Percentiles rank a stretch among this genome's conserved stretches.
These are phyloP conservation scores for Dactylellina drechsleri DNA, from an alignment of 2,329 filamentous ascomycete genomes.

Conservation along the genomic window DNA sequence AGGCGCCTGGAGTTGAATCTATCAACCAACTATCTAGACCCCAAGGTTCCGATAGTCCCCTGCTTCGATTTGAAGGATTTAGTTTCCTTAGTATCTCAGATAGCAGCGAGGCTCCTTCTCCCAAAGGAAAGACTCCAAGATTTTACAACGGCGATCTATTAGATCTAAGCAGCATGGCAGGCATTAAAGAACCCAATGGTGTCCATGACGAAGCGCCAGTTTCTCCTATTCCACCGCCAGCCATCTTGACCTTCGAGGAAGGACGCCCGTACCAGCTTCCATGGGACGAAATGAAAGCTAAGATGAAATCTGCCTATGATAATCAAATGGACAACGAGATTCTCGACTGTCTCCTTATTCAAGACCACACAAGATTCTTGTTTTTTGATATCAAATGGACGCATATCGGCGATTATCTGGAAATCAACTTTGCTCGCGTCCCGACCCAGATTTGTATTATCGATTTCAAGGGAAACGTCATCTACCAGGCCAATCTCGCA, in stretches of 20 bases:
- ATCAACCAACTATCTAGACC: too few species aligned
- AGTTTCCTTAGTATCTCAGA: too few species aligned
- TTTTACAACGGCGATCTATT: background rate
- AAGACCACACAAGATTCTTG: slow-evolving; percentile 21
- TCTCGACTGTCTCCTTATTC: slow-evolving; percentile 24
- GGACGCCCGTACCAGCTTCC: slow-evolving; percentile 6
- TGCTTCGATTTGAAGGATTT: background rate
- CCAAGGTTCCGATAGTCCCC: too few species aligned
- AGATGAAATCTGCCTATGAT: slow-evolving; percentile 31
- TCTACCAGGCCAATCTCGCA: slow-evolving; percentile 46
- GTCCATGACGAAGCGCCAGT: background rate
- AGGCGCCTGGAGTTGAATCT: too few species aligned
- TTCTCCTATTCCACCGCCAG: slow-evolving; percentile 21
- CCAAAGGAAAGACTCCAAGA: background rate
- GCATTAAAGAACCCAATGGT: background rate
- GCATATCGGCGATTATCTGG: slow-evolving; percentile 42
- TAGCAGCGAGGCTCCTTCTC: too few species aligned
- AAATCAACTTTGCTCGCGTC: slow-evolving; percentile 29
- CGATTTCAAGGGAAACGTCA: slow-evolving; percentile 25
- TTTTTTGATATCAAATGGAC: slow-evolving; percentile 50
- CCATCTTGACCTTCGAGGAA: background rate
- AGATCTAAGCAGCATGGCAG: background rate
- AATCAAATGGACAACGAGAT: slow-evolving; percentile 33
- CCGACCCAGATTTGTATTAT: slow-evolving; percentile 35
- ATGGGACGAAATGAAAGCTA: slow-evolving; percentile 23